Evolutionary conservation across 768 basidiomycete genomes (phyloP), one percentile per base, ranked within the genome.

Genomic region (Termitomyces sp.): DNA sequence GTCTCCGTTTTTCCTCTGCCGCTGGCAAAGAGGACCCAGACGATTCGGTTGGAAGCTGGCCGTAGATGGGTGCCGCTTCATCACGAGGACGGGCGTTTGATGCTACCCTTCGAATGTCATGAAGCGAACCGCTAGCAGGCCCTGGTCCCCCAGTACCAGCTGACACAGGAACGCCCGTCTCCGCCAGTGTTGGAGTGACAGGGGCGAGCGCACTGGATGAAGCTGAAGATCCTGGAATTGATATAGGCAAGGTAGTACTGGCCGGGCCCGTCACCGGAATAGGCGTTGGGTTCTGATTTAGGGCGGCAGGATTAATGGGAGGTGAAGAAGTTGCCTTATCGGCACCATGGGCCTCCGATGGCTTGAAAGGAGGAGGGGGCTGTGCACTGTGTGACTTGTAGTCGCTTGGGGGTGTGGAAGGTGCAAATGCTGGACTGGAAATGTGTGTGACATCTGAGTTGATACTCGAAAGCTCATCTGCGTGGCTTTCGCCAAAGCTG

Each of bases 401-500:
- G 2, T 63, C 67, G 2, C 77, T 68, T 0, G 81, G 82, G 12
- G 84, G 79, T 1, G 81, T 78, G 44, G 79, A 24, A 3, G 81
- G 74, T n/a, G 79, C 69, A 50, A 36, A 49, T 20, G 71, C 71
- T 20, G 76, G 74, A 28, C 67, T 62, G 32, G 64, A 67, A 6
- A 65, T 59, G 28, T 45, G 61, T 7, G 67, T 66, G 24, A 69
- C 64, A 0, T 71, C 69, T 13, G 79, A 69, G 53, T 74, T 74
- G 55, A 92, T 85, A 65, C 76, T 79, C 18, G 81, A 81, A 39
- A 94, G 79, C 74, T 94, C 92, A 39, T 75, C 79, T 0, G 89
- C 90, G 67, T 94, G 92, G 42, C 87, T 93, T 73, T 89, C 90
- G 20, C 92, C 92, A 69, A 94, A 94, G 73, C 89, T 92, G 59